Percentiles rank a stretch among this genome's conserved stretches.
These are phyloP conservation scores for Boeremia exigua DNA, from an alignment of 2,329 filamentous ascomycete species.

Conservation along the genomic window DNA sequence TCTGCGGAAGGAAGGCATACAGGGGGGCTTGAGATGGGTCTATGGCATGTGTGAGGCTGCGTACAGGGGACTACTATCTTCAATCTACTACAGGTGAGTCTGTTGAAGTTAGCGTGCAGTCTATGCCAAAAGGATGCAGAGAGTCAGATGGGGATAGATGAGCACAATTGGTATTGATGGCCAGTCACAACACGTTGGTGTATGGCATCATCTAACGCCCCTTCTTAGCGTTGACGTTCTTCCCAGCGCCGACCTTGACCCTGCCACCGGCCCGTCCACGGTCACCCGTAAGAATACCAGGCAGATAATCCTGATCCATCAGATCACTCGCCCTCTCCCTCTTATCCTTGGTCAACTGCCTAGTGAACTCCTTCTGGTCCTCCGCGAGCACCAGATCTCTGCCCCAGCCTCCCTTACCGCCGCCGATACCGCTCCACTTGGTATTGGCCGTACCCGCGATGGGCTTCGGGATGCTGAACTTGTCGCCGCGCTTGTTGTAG, in stretches of 20 bases:
- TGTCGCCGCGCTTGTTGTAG: constrained; percentile 91
- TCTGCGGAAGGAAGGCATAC: too few relatives aligned
- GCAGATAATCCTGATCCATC: constrained; percentile 95
- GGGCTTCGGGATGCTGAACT: constrained; percentile 92
- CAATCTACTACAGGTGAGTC: too few relatives aligned
- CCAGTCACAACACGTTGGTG: too few relatives aligned
- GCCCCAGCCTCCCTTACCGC: constrained; percentile 89
- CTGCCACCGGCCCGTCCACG: constrained; percentile 69
- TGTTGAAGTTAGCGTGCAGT: too few relatives aligned
- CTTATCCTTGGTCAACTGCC: constrained; percentile 67
- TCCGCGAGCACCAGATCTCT: constrained; percentile 83
- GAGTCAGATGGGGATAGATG: too few relatives aligned
- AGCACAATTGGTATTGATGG: too few relatives aligned
- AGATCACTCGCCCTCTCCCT: constrained; percentile 76
- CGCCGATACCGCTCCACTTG: constrained; percentile 69
- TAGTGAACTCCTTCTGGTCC: constrained; percentile 91
- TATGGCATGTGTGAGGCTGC: too few relatives aligned
- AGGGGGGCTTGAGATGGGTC: too few relatives aligned
- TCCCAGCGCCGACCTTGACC: constrained; percentile 82
- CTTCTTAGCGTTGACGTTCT: constrained; percentile 83
- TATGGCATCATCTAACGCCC: constrained; percentile 34
- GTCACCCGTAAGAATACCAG: constrained; percentile 81
- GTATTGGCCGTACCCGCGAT: constrained; percentile 81
- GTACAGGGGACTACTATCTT: too few relatives aligned
- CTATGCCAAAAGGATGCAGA: too few relatives aligned